These are phyloP conservation scores for Murraya paniculata DNA, from an alignment of 345 rosid genomes.

Conservation along the genomic window DNA sequence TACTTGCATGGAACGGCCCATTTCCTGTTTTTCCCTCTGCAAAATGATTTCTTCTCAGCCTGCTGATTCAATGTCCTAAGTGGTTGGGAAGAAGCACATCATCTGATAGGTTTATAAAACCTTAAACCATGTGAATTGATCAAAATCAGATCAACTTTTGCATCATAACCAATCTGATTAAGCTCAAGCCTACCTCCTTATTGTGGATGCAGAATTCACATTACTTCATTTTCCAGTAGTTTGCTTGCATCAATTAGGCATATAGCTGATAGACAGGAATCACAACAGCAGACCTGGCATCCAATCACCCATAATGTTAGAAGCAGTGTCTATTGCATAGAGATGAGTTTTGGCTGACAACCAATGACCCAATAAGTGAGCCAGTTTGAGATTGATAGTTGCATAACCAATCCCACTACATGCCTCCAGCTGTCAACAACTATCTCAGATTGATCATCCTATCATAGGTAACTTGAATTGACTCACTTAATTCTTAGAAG, in stretches of 20 bases:
- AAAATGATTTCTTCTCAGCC: background rate
- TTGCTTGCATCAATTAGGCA: background rate
- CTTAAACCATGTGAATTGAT: slow-evolving; percentile 8
- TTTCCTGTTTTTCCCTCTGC: background rate
- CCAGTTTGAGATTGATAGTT: background rate
- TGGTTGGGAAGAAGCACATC: background rate
- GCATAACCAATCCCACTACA: background rate
- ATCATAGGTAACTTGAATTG: background rate
- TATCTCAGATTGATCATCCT: background rate
- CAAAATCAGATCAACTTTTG: background rate
- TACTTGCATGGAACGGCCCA: background rate
- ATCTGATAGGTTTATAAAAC: background rate
- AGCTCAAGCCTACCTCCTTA: background rate
- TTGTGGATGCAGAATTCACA: background rate
- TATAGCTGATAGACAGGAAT: background rate
- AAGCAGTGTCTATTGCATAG: background rate
- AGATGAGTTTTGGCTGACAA: background rate
- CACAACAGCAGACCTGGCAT: background rate
- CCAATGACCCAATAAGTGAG: background rate
- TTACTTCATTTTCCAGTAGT: background rate
- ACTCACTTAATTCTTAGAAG: background rate
- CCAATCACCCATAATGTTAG: background rate
- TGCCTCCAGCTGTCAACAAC: background rate
- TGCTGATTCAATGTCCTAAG: background rate
- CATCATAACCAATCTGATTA: background rate